These are phyloP conservation scores for Pezicula carpinea DNA, from an alignment of 2,329 filamentous ascomycete species.

Conservation along the genomic window DNA sequence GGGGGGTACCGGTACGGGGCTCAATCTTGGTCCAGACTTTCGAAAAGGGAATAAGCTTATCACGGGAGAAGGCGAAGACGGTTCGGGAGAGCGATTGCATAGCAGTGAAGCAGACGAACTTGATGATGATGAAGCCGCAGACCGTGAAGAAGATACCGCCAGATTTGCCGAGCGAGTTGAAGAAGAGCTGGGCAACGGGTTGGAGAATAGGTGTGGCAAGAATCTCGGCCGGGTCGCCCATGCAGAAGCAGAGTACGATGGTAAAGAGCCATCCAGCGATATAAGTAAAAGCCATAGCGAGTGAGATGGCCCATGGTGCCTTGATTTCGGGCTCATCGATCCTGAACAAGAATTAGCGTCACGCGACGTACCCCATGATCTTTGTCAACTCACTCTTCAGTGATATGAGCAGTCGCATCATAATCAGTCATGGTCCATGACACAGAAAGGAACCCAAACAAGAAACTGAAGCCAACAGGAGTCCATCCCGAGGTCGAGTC, in stretches of 20 bases:
- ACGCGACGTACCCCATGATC: background rate
- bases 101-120: slow-evolving; percentile 54
- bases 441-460: slow-evolving; percentile 57
- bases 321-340: slow-evolving; percentile 45
- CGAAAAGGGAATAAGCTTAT: slow-evolving; percentile 43
- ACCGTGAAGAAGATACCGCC: slow-evolving; percentile 51
- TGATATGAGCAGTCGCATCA: slow-evolving; percentile 42
- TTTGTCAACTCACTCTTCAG: slow-evolving; percentile 37
- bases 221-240: slow-evolving; percentile 45
- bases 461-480: slow-evolving; percentile 48
- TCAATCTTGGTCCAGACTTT: slow-evolving; percentile 45
- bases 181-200: slow-evolving; percentile 53
- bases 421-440: slow-evolving; percentile 58
- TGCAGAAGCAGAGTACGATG: slow-evolving; percentile 53
- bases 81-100: slow-evolving; percentile 49
- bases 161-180: slow-evolving; percentile 49
- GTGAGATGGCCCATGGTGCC: slow-evolving; percentile 50
- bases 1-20: slow-evolving; percentile 43
- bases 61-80: slow-evolving; percentile 51
- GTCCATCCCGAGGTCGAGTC: slow-evolving; percentile 47
- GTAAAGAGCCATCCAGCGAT: slow-evolving; percentile 52
- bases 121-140: slow-evolving; percentile 52
- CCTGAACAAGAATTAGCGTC: slow-evolving; percentile 26
- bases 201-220: slow-evolving; percentile 44
- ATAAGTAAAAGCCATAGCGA: slow-evolving; percentile 52